Conservation (phyloP, 106 monocot genomes). For the Dioscorea dumetorum region DNA sequence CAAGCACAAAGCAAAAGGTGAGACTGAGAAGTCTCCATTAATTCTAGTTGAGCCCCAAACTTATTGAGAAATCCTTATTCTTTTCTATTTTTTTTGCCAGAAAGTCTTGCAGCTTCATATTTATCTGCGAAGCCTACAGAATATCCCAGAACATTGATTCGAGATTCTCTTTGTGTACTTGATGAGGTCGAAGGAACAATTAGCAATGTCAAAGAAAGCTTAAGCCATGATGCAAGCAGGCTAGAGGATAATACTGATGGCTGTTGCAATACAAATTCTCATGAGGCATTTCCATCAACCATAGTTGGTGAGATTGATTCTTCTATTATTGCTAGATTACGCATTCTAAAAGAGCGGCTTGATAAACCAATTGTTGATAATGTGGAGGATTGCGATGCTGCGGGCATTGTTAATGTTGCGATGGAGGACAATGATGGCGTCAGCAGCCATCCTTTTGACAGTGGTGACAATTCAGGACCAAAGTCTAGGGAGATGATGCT, state of each 20-base stretch:
- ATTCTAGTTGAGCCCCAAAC: too few species aligned
- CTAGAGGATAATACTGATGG: neutral
- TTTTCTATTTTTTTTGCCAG: too few species aligned
- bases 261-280: constrained; percentile 1
- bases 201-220: too few species aligned
- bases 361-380: too few species aligned
- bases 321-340: constrained; percentile 28
- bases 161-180: neutral
- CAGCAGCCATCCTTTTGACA: too few species aligned
- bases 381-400: too few species aligned
- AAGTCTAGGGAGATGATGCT: too few species aligned
- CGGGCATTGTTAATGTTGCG: too few species aligned
- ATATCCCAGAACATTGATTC: neutral
- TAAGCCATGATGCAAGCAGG: neutral
- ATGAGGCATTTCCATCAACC: neutral
- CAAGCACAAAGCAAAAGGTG: constrained; percentile 18
- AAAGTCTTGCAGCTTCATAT: neutral
- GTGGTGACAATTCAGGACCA: too few species aligned
- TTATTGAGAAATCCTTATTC: neutral
- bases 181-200: neutral
- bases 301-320: constrained; percentile 12
- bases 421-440: too few species aligned
- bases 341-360: constrained; percentile 17
- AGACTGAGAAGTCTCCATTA: neutral
- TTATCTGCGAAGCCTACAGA: neutral